Conservation (phyloP, 164 flowering plant genomes). For the Liriodendron chinense region DNA sequence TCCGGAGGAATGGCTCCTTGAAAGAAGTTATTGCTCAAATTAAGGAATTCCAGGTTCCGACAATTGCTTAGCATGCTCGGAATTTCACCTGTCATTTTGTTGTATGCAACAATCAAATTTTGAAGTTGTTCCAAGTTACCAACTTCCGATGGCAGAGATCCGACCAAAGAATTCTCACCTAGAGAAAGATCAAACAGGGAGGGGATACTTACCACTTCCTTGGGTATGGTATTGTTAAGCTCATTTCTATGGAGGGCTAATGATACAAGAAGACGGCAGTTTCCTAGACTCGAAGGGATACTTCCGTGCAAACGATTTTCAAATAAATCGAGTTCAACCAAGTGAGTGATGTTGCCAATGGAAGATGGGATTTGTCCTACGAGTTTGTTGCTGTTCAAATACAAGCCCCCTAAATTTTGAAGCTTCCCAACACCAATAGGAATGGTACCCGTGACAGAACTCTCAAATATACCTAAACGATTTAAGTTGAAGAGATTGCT, state of each 20-base stretch:
- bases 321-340: neutral
- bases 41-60: conserved; percentile 1
- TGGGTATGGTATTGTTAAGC: conserved; percentile 15
- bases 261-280: neutral
- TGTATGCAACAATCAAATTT: conserved; percentile 6
- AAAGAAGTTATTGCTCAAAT: conserved; percentile 6
- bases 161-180: conserved; percentile 18
- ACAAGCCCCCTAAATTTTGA: neutral
- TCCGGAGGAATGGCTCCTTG: conserved; percentile 7
- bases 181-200: neutral
- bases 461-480: conserved; percentile 8
- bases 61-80: conserved; percentile 25
- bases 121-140: conserved; percentile 19
- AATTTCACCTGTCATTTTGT: conserved; percentile 13
- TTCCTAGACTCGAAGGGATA: conserved; percentile 9
- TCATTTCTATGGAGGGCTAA: conserved; percentile 12
- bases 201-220: neutral
- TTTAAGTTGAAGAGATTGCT: conserved; percentile 24
- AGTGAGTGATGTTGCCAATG: neutral
- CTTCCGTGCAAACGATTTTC: conserved; percentile 5
- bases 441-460: neutral
- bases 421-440: conserved; percentile 1
- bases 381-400: neutral
- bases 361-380: conserved; percentile 1
- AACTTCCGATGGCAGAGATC: conserved; percentile 27